Percentiles rank a stretch among this genome's conserved stretches.
phyloP scores from a whole-genome alignment of 2,329 filamentous ascomycete species.

The Epichloe elymi region DNA sequence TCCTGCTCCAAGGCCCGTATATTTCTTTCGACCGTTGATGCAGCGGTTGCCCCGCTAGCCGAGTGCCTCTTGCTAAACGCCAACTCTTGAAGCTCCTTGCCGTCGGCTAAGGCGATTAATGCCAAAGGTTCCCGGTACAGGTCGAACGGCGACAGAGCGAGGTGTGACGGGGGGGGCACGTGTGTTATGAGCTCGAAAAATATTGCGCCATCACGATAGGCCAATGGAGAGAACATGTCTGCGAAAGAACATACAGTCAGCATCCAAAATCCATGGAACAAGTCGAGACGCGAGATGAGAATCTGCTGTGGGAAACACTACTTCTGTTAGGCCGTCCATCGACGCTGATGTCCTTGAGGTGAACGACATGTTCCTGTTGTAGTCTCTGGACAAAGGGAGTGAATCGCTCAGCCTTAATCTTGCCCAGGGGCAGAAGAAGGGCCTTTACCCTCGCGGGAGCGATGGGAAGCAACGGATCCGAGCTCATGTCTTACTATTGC shows the following conservation, averaged over 20 bases:
- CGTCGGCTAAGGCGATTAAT: slow-evolving; percentile 76
- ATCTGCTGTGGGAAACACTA: slow-evolving; percentile 25
- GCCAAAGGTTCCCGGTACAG: slow-evolving; percentile 74
- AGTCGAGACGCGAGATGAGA: not conserved
- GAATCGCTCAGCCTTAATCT: slow-evolving; percentile 73
- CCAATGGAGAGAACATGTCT: slow-evolving; percentile 91
- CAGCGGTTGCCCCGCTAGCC: slow-evolving; percentile 30
- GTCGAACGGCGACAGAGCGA: slow-evolving; percentile 78
- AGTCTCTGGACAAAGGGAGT: slow-evolving; percentile 65
- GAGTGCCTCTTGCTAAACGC: slow-evolving; percentile 43
- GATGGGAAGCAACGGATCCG: slow-evolving; percentile 81
- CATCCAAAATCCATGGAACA: not conserved
- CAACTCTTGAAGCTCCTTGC: slow-evolving; percentile 47
- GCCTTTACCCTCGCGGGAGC: slow-evolving; percentile 84
- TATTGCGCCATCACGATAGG: slow-evolving; percentile 73
- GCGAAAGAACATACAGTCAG: slow-evolving; percentile 10
- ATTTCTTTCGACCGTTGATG: slow-evolving; percentile 41
- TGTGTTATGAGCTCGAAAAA: slow-evolving; percentile 80
- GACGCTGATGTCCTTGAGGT: slow-evolving; percentile 73
- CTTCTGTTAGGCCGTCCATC: slow-evolving; percentile 78
- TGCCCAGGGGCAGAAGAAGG: slow-evolving; percentile 74
- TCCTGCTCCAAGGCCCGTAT: slow-evolving; percentile 50
- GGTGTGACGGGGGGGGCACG: slow-evolving; percentile 63
- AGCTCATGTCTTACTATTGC: slow-evolving; percentile 56
- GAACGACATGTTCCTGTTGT: slow-evolving; percentile 66